phyloP scores from a whole-genome alignment of 2,329 filamentous ascomycete species.

The Cordyceps cateniannulata region DNA sequence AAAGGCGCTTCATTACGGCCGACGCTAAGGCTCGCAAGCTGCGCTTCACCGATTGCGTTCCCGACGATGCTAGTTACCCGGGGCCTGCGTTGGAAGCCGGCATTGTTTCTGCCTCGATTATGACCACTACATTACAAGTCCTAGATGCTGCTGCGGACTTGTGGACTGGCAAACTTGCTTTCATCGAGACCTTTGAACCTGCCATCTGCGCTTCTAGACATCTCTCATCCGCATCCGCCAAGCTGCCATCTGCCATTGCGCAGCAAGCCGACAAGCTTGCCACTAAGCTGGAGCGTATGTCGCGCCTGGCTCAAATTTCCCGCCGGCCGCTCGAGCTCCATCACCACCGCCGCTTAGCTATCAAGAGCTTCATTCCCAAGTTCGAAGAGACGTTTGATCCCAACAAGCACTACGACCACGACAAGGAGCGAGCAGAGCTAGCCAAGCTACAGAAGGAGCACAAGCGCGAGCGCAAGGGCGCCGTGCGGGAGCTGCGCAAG shows the following conservation, averaged over 20 bases:
- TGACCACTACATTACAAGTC: slow-evolving; percentile 58
- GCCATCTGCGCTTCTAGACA: slow-evolving; percentile 52
- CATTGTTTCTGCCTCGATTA: slow-evolving; percentile 48
- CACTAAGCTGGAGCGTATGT: slow-evolving; percentile 44
- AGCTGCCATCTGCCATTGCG: slow-evolving; percentile 39
- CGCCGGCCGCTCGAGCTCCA: slow-evolving; percentile 82
- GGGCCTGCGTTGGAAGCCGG: slow-evolving; percentile 19
- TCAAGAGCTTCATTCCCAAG: slow-evolving; percentile 83
- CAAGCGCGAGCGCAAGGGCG: slow-evolving; percentile 93
- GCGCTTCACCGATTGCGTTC: slow-evolving; percentile 51
- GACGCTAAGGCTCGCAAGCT: slow-evolving; percentile 44
- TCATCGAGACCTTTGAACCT: slow-evolving; percentile 72
- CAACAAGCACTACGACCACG: slow-evolving; percentile 92
- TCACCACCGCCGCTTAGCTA: slow-evolving; percentile 79
- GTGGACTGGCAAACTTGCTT: slow-evolving; percentile 69
- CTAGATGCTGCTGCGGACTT: slow-evolving; percentile 62
- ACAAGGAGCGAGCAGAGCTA: slow-evolving; percentile 79
- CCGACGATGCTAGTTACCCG: slow-evolving; percentile 27
- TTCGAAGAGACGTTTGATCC: slow-evolving; percentile 96
- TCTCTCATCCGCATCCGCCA: slow-evolving; percentile 50
- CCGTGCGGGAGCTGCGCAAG: slow-evolving; percentile 88
- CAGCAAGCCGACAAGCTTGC: slow-evolving; percentile 36
- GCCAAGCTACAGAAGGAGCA: slow-evolving; percentile 82
- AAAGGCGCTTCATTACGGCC: slow-evolving; percentile 40
- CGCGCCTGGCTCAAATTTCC: slow-evolving; percentile 54